Percentiles rank a stretch among this genome's conserved stretches.
Evolutionary conservation across 306 rosid species (phyloP).

Genomic region (Citrullus amarus): DNA sequence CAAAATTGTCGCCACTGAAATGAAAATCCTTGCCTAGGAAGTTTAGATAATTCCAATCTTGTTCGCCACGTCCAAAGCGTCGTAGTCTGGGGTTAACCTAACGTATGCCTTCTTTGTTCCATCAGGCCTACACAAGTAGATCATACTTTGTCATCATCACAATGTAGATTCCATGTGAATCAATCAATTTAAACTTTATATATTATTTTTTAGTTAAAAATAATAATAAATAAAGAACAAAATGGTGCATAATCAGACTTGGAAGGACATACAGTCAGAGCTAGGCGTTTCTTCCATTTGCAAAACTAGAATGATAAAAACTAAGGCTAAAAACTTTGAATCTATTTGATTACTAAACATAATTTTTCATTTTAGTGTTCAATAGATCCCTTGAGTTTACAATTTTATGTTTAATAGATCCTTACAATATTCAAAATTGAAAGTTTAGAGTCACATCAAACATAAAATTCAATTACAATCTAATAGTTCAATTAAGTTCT

Average conservation of each 20-base stretch:
- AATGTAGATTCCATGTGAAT: background rate
- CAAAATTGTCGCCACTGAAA: background rate
- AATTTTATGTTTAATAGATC: too few species aligned
- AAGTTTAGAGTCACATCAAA: too few species aligned
- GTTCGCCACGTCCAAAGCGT: constrained; percentile 5
- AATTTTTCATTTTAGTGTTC: too few species aligned
- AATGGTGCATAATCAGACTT: background rate
- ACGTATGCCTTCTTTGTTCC: constrained; percentile 6
- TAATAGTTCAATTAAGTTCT: too few species aligned
- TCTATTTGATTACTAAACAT: too few species aligned
- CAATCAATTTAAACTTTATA: background rate
- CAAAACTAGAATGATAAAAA: background rate
- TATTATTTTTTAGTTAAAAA: background rate
- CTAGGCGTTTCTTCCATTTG: too few species aligned
- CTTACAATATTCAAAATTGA: too few species aligned
- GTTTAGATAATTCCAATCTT: constrained; percentile 3
- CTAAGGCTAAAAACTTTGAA: too few species aligned
- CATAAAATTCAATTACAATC: too few species aligned
- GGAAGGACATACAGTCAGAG: background rate
- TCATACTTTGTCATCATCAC: background rate
- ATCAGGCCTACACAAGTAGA: background rate
- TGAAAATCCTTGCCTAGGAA: background rate
- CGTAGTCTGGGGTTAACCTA: constrained; percentile 9
- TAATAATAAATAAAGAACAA: background rate
- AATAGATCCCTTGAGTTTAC: too few species aligned